Base-by-base conservation (phyloP, 2,329 filamentous ascomycete genomes). In the Hypomyces perniciosus region DNA sequence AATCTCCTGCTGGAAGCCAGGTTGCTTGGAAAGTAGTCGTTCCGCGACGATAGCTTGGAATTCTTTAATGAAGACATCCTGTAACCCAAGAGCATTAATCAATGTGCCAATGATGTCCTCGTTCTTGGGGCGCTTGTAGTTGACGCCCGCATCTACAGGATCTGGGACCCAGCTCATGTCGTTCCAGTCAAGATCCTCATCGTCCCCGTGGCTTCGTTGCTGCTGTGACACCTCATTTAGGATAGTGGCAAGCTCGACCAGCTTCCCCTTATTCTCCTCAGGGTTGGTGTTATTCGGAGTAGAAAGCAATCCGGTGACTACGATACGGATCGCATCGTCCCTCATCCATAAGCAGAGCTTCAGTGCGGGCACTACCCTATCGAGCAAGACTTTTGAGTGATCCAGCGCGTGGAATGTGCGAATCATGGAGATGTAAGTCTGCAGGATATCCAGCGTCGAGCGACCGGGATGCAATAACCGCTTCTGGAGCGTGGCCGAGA, bases 101-200 rank as follows among this genome's bases (percentile, higher is more conserved):
- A 99, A 75, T 47, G 90, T 95, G 47, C 90, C 90, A 51, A 97
- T 90, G 9, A 97, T 86, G 67, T 99, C 93, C 56, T 91, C 88
- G 40, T 84, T 88, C 65, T 88, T 95, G 8, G 89, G 88, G 52
- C 90, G 86, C 62, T 88, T 90, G 72, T 96, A 96, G 64, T 96
- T 89, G 44, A 90, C 86, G 8, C 90, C 90, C 1, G 93, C 93
- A 64, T 99, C 93, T 37, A 95, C 84, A 0, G 93, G 93, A 61
- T 96, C 88, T 1, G 93, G 93, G 34, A 90, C 77, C 93, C 93
- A 99, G 7, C 84, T 81, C 84, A 96, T 88, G 66, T 99, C 91
- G 62, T 90, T 80, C 86, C 88, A 97, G 66, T 95, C 88, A 12
- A 93, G 76, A 47, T 89, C 88, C 51, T 86, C 83, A 55, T 83